phyloP scores from a whole-genome alignment of 257 asterid genomes.

The Voacanga thouarsii region DNA sequence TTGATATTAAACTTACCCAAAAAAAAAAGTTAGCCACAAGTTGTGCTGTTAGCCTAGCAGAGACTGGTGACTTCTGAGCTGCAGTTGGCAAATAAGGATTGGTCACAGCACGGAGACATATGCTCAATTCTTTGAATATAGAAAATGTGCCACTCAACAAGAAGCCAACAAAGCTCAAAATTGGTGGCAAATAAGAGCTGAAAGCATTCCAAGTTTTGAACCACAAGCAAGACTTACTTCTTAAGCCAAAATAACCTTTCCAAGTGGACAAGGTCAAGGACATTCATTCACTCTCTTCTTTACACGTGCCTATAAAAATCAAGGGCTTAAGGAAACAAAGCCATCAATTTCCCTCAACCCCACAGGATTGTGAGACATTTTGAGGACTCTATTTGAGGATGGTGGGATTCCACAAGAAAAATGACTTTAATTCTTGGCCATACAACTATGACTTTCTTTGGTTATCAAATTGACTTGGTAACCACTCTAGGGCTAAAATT shows the following conservation, averaged over 20 bases:
- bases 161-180: constrained; percentile 10
- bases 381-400: constrained; percentile 1
- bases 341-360: constrained; percentile 14
- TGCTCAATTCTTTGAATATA: neutral
- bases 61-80: neutral
- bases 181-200: constrained; percentile 2
- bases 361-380: constrained; percentile 9
- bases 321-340: constrained; percentile 11
- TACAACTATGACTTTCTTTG: constrained; percentile 18
- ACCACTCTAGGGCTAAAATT: constrained; percentile 21
- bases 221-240: constrained; percentile 17
- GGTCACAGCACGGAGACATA: neutral
- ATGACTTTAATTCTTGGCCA: constrained; percentile 29
- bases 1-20: neutral
- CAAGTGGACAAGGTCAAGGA: constrained; percentile 13
- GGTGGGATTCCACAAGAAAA: constrained; percentile 12
- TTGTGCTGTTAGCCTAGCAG: too few relatives aligned
- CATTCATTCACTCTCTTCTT: constrained; percentile 11
- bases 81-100: neutral
- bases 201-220: constrained; percentile 4
- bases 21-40: neutral
- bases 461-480: constrained; percentile 20
- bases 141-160: neutral
- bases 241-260: constrained; percentile 10
- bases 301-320: constrained; percentile 10